Percentiles rank a stretch among this genome's conserved stretches.
phyloP scores from a whole-genome alignment of 1,284 basidiomycete species.

The Trichosporon asahii region DNA sequence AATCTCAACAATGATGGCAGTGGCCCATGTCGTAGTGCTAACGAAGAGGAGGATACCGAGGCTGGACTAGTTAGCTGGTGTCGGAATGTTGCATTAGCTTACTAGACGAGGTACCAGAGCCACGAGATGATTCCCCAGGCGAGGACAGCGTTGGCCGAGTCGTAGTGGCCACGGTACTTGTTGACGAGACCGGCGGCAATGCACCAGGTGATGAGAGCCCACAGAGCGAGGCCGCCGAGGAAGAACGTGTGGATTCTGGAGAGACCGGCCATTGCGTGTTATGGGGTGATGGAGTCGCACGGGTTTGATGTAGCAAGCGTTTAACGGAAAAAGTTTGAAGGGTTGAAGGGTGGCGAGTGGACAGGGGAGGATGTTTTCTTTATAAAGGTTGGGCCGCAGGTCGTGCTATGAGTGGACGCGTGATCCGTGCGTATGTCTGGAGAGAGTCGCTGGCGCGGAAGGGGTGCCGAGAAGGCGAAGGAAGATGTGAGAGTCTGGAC shows the following conservation, averaged over 20 bases:
- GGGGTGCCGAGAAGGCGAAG: not conserved
- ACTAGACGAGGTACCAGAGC: constrained; percentile 7
- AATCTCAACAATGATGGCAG: not conserved
- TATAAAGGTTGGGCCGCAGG: not conserved
- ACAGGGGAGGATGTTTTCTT: not conserved
- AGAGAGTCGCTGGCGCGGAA: not conserved
- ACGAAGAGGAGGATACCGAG: constrained; percentile 2
- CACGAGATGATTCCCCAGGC: constrained; percentile 5
- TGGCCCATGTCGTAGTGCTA: constrained; percentile 1
- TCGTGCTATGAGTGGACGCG: not conserved
- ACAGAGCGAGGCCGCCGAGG: not conserved
- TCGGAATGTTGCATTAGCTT: not conserved
- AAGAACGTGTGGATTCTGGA: not conserved
- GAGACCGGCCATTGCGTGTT: not conserved
- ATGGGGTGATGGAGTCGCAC: not conserved
- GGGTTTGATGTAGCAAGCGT: not conserved
- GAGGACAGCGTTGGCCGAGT: constrained; percentile 1
- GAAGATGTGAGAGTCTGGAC: not conserved
- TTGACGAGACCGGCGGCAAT: constrained; percentile 2
- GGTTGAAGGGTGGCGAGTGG: not conserved
- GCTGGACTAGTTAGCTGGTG: not conserved
- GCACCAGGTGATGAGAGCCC: constrained; percentile 5
- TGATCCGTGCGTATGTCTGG: not conserved
- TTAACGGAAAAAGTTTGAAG: not conserved
- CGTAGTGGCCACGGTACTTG: not conserved